Base-by-base conservation (phyloP, 108 stramenopile genomes). In the Nannochloropsis salina region DNA sequence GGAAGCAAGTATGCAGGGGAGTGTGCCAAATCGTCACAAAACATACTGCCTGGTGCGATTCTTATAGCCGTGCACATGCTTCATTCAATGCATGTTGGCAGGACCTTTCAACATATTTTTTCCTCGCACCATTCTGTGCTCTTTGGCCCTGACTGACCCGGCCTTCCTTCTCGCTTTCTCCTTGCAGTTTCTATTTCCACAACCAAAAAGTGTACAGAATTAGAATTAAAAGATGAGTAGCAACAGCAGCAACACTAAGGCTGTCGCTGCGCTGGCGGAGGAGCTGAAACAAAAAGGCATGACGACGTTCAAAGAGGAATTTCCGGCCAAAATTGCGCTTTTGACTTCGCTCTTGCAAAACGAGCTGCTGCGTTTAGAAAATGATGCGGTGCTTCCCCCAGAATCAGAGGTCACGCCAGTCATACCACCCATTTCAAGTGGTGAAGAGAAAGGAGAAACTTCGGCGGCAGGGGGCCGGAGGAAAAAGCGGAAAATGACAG, bases 331-430 rank as follows among this genome's bases (percentile, higher is more conserved):
- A 74, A 74, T 74, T n/a, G 61, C n/a, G 2, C 61, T 74, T 15
- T n/a, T 74, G 61, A 74, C 20, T n/a, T n/a, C 20, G 20, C 61
- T 74, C 61, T n/a, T 74, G 4, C 1, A n/a, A 15, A 74, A 74
- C 61, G 61, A 74, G n/a, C 61, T 74, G 20, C 61, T 74, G 61
- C 15, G n/a, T n/a, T n/a, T 74, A n/a, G 61, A 74, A n/a, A 74
- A 74, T 74, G 61, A 74, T 74, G 61, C 61, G 20, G 61, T 74
- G 61, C 61, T 74, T 15, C 61, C 61, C 61, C 61, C 6, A n/a
- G 61, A 74, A n/a, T 74, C 61, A n/a, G 61, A 74, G n/a, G 61
- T 74, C 20, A 74, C 61, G 61, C 61, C 61, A n/a, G 6, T 74
- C n/a, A 74, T 74, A 6, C 61, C 15, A n/a, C 61, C 61, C 2